Evolutionary conservation across 2,329 filamentous ascomycete genomes (phyloP).

Genomic region (Aspergillus luchuensis): DNA sequence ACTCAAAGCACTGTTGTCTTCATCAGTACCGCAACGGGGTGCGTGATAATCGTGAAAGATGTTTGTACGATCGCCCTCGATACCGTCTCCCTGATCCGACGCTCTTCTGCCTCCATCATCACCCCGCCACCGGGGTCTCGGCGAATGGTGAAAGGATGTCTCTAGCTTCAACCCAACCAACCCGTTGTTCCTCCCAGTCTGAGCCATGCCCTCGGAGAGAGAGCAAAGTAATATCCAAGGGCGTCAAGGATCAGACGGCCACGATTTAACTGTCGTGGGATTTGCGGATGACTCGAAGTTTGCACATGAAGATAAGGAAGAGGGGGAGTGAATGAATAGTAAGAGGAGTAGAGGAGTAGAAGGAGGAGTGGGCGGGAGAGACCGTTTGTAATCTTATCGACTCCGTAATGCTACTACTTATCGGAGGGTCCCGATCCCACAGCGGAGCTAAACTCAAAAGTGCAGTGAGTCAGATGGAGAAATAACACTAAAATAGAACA

Average conservation of each 20-base stretch:
- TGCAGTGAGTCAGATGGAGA: slow-evolving; percentile 2
- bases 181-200: slow-evolving; percentile 35
- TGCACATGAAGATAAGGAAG: background rate
- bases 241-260: slow-evolving; percentile 8
- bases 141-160: slow-evolving; percentile 37
- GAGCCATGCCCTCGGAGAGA: slow-evolving; percentile 42
- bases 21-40: slow-evolving; percentile 41
- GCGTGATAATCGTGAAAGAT: slow-evolving; percentile 36
- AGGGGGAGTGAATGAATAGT: background rate
- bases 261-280: background rate
- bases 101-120: slow-evolving; percentile 29
- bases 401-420: background rate
- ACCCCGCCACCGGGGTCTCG: slow-evolving; percentile 28
- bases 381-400: slow-evolving; percentile 19
- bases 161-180: slow-evolving; percentile 43
- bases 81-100: slow-evolving; percentile 35
- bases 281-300: background rate
- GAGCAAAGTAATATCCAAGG: slow-evolving; percentile 11
- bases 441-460: slow-evolving; percentile 12
- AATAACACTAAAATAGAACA: slow-evolving; percentile 3
- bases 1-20: slow-evolving; percentile 42
- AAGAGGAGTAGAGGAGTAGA: background rate
- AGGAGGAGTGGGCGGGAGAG: slow-evolving; percentile 6
- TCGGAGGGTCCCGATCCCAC: slow-evolving; percentile 12
- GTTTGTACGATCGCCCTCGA: slow-evolving; percentile 42